Evolutionary conservation across 345 rosid species (phyloP).

Genomic region (Salix dunnii): DNA sequence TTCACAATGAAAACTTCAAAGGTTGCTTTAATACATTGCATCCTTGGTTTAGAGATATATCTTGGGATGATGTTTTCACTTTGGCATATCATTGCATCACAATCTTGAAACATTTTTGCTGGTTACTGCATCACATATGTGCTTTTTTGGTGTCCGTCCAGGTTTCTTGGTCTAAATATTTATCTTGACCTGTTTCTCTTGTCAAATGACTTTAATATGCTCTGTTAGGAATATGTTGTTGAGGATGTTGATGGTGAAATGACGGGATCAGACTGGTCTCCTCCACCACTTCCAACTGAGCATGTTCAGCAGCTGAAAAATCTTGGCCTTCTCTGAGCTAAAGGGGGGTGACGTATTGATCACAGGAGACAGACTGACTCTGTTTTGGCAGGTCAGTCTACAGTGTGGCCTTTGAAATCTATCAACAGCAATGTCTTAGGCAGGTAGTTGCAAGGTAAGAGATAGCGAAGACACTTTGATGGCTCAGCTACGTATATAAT

Average conservation of each 20-base stretch:
- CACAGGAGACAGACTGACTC: slow-evolving; percentile 28
- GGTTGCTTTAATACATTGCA: neutral
- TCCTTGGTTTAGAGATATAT: too few relatives aligned
- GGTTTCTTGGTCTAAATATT: neutral
- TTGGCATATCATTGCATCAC: neutral
- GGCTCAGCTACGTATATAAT: neutral
- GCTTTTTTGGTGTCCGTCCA: neutral
- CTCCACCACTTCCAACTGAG: slow-evolving; percentile 81
- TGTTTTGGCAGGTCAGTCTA: slow-evolving; percentile 27
- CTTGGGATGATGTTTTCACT: neutral
- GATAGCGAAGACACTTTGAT: neutral
- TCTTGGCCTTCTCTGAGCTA: slow-evolving; percentile 69
- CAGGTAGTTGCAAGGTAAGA: neutral
- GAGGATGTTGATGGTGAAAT: slow-evolving; percentile 96
- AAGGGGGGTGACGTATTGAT: neutral
- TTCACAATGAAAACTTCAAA: too few relatives aligned
- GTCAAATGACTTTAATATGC: neutral
- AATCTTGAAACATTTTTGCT: neutral
- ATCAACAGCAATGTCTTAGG: neutral
- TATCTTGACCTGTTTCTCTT: neutral
- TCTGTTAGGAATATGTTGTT: slow-evolving; percentile 84
- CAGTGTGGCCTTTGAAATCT: slow-evolving; percentile 1
- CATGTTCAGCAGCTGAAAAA: slow-evolving; percentile 90
- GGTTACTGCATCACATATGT: neutral
- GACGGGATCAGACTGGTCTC: slow-evolving; percentile 82